phyloP scores from a whole-genome alignment of 306 rosid species.

The Urtica urens region DNA sequence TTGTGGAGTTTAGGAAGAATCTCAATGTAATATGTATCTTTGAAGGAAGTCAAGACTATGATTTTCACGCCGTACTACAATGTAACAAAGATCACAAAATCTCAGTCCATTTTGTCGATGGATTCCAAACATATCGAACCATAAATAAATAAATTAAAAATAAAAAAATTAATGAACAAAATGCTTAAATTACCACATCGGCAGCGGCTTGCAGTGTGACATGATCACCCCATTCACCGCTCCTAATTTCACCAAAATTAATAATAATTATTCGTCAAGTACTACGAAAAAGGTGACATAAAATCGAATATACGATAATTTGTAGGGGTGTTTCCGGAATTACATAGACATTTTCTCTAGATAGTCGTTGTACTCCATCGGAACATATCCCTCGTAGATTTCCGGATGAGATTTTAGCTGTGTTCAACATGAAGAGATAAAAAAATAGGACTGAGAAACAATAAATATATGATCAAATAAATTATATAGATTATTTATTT shows the following conservation, averaged over 20 bases:
- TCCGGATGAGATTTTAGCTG: constrained; percentile 76
- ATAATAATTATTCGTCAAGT: constrained; percentile 9
- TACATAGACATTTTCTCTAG: constrained; percentile 70
- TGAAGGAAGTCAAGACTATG: constrained; percentile 72
- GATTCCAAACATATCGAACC: too few species aligned
- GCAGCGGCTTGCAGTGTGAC: constrained; percentile 90
- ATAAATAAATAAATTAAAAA: not conserved
- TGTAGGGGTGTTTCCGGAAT: constrained; percentile 4
- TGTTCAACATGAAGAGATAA: constrained; percentile 9
- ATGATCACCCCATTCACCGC: constrained; percentile 94
- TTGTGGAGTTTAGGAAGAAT: constrained; percentile 58
- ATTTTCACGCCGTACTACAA: constrained; percentile 61
- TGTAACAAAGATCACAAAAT: constrained; percentile 9
- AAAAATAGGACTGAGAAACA: constrained; percentile 22
- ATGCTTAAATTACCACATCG: constrained; percentile 68
- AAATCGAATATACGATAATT: constrained; percentile 1
- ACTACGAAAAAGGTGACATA: constrained; percentile 5
- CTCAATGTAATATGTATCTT: constrained; percentile 76
- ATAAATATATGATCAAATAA: not conserved
- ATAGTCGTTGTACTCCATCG: constrained; percentile 64
- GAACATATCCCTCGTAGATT: constrained; percentile 80
- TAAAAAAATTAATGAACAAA: not conserved
- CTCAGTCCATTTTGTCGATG: constrained; percentile 15
- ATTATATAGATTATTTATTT: not conserved
- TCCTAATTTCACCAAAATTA: constrained; percentile 43